Evolutionary conservation across 176 grass and related monocot species (phyloP), one percentile per base, ranked within the genome.

Genomic region (Bonia amplexicaulis): DNA sequence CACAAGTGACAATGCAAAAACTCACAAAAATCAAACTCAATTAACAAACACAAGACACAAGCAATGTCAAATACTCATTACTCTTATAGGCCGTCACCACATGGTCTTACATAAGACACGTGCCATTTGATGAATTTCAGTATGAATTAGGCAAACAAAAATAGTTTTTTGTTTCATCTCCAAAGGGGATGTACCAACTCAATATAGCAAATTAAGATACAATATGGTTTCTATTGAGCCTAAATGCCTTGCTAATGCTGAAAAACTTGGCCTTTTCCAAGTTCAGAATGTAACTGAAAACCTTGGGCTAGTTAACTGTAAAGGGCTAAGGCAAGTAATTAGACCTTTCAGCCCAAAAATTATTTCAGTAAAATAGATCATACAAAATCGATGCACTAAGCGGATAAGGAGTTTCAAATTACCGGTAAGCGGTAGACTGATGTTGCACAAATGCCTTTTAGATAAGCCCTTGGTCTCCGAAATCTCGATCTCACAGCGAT

Each of bases 341-440:
- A 60, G 33, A 46, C 7, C 64, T 83, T 69, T 44, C 35, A 45
- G 73, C 42, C 33, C 16, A 48, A 35, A 14, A 73, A 29, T 10
- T 62, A 58, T 15, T 63, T 54, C 29, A 76, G 31, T 26, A 44
- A 7, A 52, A 27, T 17, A 78, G 1, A 66, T 57, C 1, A 20
- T 13, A n/a, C n/a, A 77, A 11, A 44, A 73, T 57, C 0, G 1
- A 69, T 78, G n/a, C 58, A 15, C 72, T 61, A 73, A 83, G 61
- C 23, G 5, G 6, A 62, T 79, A 25, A 47, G 16, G 17, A 67
- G 22, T 75, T 12, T 47, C 26, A 48, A 89, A 76, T 92, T 88
- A 98, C 96, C 93, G 2, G 86, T 70, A 72, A 84, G 79, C 2
- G 96, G 93, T 35, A 98, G 51, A 58, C 88, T 94, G 68, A 98